Conservation (phyloP, 257 asterid species). For the Schizonepeta tenuifolia region DNA sequence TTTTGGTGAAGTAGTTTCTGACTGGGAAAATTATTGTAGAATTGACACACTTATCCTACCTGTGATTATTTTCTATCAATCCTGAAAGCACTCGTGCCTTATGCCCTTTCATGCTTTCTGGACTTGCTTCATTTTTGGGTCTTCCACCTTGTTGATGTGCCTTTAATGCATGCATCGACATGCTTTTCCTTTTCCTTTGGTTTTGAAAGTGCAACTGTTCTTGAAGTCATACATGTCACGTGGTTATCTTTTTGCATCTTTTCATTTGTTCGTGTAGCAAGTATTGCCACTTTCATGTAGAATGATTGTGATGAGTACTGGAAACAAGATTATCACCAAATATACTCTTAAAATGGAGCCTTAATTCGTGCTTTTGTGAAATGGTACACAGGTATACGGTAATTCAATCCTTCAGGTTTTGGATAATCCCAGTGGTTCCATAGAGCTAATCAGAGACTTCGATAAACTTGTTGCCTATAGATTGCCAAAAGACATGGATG, state of each 20-base stretch:
- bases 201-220: conserved; percentile 15
- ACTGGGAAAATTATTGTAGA: background rate
- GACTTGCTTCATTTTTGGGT: conserved; percentile 6
- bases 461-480: conserved; percentile 69
- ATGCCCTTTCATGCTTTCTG: conserved; percentile 4
- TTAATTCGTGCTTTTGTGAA: conserved; percentile 26
- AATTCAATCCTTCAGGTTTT: conserved; percentile 43
- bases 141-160: conserved; percentile 1
- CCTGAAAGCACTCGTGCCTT: background rate
- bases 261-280: background rate
- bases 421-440: conserved; percentile 49
- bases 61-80: conserved; percentile 4
- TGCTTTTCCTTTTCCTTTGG: conserved; percentile 5
- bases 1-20: background rate
- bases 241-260: conserved; percentile 12
- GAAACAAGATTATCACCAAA: conserved; percentile 3
- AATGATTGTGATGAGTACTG: conserved; percentile 1
- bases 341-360: conserved; percentile 7
- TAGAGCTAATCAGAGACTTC: conserved; percentile 60
- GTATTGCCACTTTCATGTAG: conserved; percentile 21
- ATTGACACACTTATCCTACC: background rate
- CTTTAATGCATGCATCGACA: background rate
- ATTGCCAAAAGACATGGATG: conserved; percentile 54
- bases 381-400: conserved; percentile 55
- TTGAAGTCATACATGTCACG: conserved; percentile 13